Evolutionary conservation across 2,329 filamentous ascomycete species (phyloP), one percentile per base, ranked within the genome.

Genomic region (Verticillium nonalfalfae): DNA sequence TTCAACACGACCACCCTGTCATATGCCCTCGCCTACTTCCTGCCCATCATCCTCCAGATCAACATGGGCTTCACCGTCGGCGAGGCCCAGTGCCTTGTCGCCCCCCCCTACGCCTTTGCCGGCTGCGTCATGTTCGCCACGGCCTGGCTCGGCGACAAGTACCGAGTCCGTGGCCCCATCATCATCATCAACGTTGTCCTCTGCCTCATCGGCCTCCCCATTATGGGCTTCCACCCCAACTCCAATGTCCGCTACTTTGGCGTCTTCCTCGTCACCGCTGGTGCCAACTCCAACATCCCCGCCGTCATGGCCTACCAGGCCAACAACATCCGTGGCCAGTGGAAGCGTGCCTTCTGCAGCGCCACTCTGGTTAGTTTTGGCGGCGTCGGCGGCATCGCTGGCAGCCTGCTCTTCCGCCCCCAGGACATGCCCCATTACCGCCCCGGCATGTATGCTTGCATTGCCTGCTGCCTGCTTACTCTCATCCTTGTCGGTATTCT

Each of bases 251-350:
- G 89, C 55, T 93, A 91, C 74, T 86, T 91, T 64, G 90, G 90
- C 60, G 82, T 91, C 61, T 93, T 93, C 76, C 76, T 93, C 57
- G 82, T 86, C n/a, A 89, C 89, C 0, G 89, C 89, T 0, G 91
- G 90, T 7, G 86, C 88, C 65, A 93, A 93, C 73, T 84, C 87
- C 66, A 95, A 95, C 71, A 80, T 94, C 4, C 91, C 92, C 0
- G 81, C 86, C 1, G 80, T 85, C 56, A 85, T 96, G 78, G 84
- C 90, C 0, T 95, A 91, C 76, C 91, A 94, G 76, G 90, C 90
- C 52, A 95, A 94, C 76, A 96, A 96, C 74, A 89, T 96, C 69
- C 87, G 90, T 59, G 91, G 91, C 0, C 91, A 95, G 76, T 96
- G 91, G 90, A 96, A 94, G 78, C 85, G 92, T 57, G 91, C 91